Evolutionary conservation across 768 basidiomycete genomes (phyloP).

Genomic region (Myochromella boudieri): DNA sequence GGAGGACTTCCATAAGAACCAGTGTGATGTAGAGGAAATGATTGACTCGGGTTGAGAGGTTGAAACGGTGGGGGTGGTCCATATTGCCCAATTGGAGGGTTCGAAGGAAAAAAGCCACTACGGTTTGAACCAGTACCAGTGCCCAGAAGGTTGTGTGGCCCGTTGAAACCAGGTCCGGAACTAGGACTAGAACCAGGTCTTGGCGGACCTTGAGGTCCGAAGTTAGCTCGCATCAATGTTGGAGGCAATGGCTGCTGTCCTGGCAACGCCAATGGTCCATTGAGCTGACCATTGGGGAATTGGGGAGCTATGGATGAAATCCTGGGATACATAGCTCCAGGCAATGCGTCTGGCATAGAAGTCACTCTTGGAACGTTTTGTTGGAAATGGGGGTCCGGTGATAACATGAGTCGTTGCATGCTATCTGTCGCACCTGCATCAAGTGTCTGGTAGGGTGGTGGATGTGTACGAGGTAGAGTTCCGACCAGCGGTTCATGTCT

Average conservation of each 20-base stretch:
- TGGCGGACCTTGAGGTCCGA: slow-evolving; percentile 13
- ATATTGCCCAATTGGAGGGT: slow-evolving; percentile 5
- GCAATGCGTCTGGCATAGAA: slow-evolving; percentile 22
- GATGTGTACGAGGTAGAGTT: slow-evolving; percentile 10
- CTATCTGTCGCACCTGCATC: slow-evolving; percentile 16
- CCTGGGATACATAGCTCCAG: slow-evolving; percentile 18
- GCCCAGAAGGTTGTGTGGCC: background rate
- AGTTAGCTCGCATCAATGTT: slow-evolving; percentile 7
- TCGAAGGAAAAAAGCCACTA: slow-evolving; percentile 7
- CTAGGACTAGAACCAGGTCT: slow-evolving; percentile 13
- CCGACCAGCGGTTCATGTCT: slow-evolving; percentile 4
- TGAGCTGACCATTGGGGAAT: slow-evolving; percentile 23
- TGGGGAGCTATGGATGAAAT: slow-evolving; percentile 29
- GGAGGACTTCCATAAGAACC: slow-evolving; percentile 17
- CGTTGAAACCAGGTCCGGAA: slow-evolving; percentile 1
- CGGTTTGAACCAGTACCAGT: slow-evolving; percentile 2
- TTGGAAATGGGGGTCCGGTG: slow-evolving; percentile 29
- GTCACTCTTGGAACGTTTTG: slow-evolving; percentile 24
- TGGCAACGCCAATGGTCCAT: slow-evolving; percentile 5
- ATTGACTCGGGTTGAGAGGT: slow-evolving; percentile 13
- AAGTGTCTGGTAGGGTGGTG: slow-evolving; percentile 14
- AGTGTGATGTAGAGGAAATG: slow-evolving; percentile 15
- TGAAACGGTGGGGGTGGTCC: slow-evolving; percentile 19
- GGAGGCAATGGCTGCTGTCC: slow-evolving; percentile 3
- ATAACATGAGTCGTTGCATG: slow-evolving; percentile 21